Evolutionary conservation across 805 yeast species (phyloP), one percentile per base, ranked within the genome.

Genomic region (Alloascoidea africana): DNA sequence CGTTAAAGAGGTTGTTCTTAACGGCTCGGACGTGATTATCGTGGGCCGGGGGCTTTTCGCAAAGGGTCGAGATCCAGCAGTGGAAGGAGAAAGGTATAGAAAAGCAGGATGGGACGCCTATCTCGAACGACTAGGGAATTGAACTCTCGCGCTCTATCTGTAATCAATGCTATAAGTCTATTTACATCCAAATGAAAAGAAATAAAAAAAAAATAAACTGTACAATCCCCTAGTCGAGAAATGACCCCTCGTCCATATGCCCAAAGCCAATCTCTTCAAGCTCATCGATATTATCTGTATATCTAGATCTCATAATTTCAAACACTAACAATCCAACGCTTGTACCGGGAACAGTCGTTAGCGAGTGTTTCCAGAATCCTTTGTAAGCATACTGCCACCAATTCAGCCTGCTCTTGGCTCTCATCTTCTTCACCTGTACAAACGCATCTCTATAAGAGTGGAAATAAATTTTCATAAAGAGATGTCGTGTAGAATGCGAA

Each of bases 21-120:
- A 80, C 1, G 97, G 97, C n/a, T 70, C 94, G 2, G 99, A 91
- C 56, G 71, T 91, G 37, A 87, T 91, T 41, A 91, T 91, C 55
- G 99, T 91, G n/a, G 99, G 99, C 6, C 74, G 99, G 59, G 99
- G 99, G 0, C 65, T 91, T 39, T 86, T 82, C 55, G 97, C 91
- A 11, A 82, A 85, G 51, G 96, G 94, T 15, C 76, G 97, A 60
- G 94, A 89, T 54, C 94, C 96, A 4, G 65, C 65, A 1, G 80
- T 63, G 11, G 96, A 91, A 59, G 93, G 95, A 33, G 70, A 76
- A 51, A 71, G 99, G 51, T 91, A 91, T 59, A 74, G 80, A 59
- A 68, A 70, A 40, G 97, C 97, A 13, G 97, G 97, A 3, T 91
- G 99, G 99, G 68, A 70, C 17, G 95, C 97, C 4, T 91, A 89